Conservation (phyloP, 176 grass and related monocot genomes). For the Avena eriantha region DNA sequence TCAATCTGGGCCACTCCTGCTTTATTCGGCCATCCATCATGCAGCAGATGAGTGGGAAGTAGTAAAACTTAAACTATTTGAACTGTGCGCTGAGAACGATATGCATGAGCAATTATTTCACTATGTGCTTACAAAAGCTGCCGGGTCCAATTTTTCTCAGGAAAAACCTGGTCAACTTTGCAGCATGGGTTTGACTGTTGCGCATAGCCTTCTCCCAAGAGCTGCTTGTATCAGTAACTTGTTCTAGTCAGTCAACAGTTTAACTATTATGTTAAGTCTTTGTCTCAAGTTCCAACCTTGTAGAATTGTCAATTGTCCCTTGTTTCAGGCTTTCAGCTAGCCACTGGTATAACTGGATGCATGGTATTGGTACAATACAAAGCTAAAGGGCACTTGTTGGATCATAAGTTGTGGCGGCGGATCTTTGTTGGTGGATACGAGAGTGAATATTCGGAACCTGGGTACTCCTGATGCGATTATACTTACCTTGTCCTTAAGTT, state of each 20-base stretch:
- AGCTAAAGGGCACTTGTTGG: background rate
- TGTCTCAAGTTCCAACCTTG: background rate
- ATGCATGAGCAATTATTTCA: background rate
- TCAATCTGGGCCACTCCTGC: background rate
- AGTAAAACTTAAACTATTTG: background rate
- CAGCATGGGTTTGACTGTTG: background rate
- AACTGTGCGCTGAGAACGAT: background rate
- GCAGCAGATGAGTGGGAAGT: background rate
- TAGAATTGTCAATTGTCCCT: background rate
- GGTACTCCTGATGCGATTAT: too few species aligned
- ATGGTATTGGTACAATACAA: background rate
- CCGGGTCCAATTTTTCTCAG: background rate
- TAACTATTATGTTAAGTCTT: background rate
- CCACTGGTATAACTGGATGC: too few species aligned
- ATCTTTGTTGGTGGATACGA: background rate
- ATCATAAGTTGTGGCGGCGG: too few species aligned
- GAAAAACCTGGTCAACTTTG: constrained; percentile 2
- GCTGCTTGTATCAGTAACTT: background rate
- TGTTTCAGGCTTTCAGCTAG: background rate
- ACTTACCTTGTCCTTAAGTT: too few species aligned
- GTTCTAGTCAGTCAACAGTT: background rate
- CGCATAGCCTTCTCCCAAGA: background rate
- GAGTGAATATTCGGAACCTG: too few species aligned
- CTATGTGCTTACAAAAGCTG: background rate
- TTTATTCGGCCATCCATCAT: background rate